Evolutionary conservation across 331 rosid genomes (phyloP), one percentile per base, ranked within the genome.

Genomic region (Rosa hybrid): DNA sequence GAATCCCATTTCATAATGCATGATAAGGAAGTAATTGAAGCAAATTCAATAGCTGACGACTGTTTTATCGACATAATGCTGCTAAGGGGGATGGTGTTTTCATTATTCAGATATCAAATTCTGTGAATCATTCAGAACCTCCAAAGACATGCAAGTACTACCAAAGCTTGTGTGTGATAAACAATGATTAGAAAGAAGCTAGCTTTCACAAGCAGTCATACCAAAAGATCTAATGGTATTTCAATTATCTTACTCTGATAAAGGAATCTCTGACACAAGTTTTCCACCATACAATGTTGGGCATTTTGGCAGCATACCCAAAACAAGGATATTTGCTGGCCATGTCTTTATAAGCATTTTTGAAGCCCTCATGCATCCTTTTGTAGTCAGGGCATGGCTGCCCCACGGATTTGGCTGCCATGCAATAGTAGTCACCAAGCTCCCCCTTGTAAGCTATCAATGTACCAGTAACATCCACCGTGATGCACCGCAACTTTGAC

Each of bases 361-460:
- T 93, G 88, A 95, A 95, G 34, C 97, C 99, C 82, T 95, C 97
- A 1, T 90, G 98, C 77, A 95, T 75, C 44, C 90, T 94, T 78
- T 87, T 88, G 90, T 95, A 95, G 87, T 90, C 98, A 23, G 98
- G 99, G 87, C 98, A 95, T 39, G 96, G 96, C 71, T 75, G 84
- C 75, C 99, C 96, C 16, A 73, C 94, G 62, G 99, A 83, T 88
- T 91, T 95, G 83, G 96, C 98, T 57, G 98, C 96, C 98, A 93
- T 93, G 90, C 99, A 95, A 78, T 93, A 95, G 79, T 93, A 95
- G 86, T 95, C 99, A 75, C 99, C 94, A 62, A 95, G 96, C 74
- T 95, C 90, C 76, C 98, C 99, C 88, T 93, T 95, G 93, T 95
- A 95, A 68, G 99, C 98, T 67, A 93, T 75, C 74, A 95, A 84